Base-by-base conservation (phyloP, 2,329 filamentous ascomycete genomes). In the Myotisia sp. region DNA sequence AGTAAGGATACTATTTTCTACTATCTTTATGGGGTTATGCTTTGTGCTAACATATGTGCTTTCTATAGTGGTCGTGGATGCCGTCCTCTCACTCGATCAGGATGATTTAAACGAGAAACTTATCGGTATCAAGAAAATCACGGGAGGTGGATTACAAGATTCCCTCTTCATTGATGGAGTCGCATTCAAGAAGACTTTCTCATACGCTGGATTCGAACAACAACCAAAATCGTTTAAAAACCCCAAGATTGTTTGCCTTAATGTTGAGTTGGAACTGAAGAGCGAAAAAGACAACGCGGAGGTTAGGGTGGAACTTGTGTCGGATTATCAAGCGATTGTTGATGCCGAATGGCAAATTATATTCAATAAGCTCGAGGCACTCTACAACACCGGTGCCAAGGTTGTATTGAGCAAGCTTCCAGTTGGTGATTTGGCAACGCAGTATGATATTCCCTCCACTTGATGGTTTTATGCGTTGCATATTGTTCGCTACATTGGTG, bases 311-410 rank as follows among this genome's bases (percentile, higher is more conserved):
- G 90, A 95, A 63, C 86, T 95, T 61, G 90, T 98, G 34, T 92
- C 87, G 13, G 90, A 98, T 64, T 98, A 98, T 67, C 90, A 98
- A 65, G 90, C 90, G 43, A 94, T 98, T 48, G 90, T 98, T 55
- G 90, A 98, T 54, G 90, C 90, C 19, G 90, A 98, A 63, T 98
- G 90, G 90, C 85, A 94, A 62, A 98, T 98, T 55, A 98, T 98
- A 60, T 95, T 79, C 74, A 87, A 94, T 69, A 98, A 98, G 71
- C 81, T 98, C 57, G 90, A 98, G 65, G 83, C 87, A 31, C 65
- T 93, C 35, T 74, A 87, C 70, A 77, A 87, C 62, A 94, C 87
- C 4, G 90, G 90, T 36, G 90, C 90, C 44, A 93, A 94, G 72
- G 85, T 98, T 33, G 85, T 98, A 26, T 76, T 98, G 38, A 93